Base-by-base conservation (phyloP, 768 basidiomycete species). In the Lactarius pseudohatsudake region DNA sequence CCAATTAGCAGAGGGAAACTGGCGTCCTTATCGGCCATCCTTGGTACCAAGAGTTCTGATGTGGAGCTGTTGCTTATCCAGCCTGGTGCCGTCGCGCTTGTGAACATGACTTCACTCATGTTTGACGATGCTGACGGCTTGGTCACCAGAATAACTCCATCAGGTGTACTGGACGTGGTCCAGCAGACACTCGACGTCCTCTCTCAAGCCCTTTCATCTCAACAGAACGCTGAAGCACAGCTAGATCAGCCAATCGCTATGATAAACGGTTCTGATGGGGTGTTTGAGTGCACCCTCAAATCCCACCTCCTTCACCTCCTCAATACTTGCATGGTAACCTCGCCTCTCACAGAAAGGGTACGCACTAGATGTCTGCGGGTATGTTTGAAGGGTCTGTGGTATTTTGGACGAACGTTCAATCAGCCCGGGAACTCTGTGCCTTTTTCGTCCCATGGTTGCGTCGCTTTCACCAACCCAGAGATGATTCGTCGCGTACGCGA, bases 121-220 rank as follows among this genome's bases (percentile, higher is more conserved):
- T 38, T 43, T 9, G 55, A 40, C 26, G 34, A 40, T 0, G 8
- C 26, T 15, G 63, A 36, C 4, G 20, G 10, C 18, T 34, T 64
- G 18, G 20, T 18, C 26, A 10, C 16, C 10, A 18, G 11, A 26
- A 40, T 9, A 1, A 11, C 40, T 20, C 34, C 63, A 16, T 50
- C 57, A 1, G 47, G 58, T 18, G 63, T 36, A 26, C 36, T 64
- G 16, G 63, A 57, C n/a, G 9, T 64, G 34, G 20, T 64, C 7
- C 36, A 40, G n/a, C 36, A 30, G 30, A 64, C 63, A 26, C 36
- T 58, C 34, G 56, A 40, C 18, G 30, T 59, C 7, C 57, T 64
- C n/a, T 16, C 45, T 4, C 32, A 20, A 22, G n/a, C 54, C 15
- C 28, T 55, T 8, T 15, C 7, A 38, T 16, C 38, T 15, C 30